These are phyloP conservation scores for Echinosophora koreensis DNA, from an alignment of 306 rosid genomes.

Conservation along the genomic window DNA sequence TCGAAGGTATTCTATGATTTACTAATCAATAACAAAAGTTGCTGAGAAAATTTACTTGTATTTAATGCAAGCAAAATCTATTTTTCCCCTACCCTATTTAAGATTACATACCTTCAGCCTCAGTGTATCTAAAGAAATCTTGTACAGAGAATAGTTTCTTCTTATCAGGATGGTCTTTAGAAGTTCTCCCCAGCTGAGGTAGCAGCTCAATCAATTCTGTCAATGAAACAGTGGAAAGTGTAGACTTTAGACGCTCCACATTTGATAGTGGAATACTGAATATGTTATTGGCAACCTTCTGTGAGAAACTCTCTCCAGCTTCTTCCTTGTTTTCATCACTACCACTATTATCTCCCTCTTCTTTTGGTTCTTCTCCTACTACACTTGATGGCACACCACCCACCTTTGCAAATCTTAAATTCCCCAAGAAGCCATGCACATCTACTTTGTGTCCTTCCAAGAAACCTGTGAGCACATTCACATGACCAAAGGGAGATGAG, in stretches of 20 bases:
- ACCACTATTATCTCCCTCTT: conserved; percentile 62
- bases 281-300: conserved; percentile 82
- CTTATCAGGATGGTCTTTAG: conserved; percentile 97
- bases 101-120: conserved; percentile 85
- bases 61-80: conserved; percentile 40
- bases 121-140: conserved; percentile 98
- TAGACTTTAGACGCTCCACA: conserved; percentile 95
- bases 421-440: conserved; percentile 86
- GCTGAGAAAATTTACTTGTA: conserved; percentile 5
- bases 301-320: conserved; percentile 70
- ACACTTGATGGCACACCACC: conserved; percentile 85
- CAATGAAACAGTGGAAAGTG: conserved; percentile 86
- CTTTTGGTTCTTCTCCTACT: conserved; percentile 73
- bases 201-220: conserved; percentile 90
- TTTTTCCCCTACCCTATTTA: conserved; percentile 9
- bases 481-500: conserved; percentile 60
- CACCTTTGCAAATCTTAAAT: conserved; percentile 89
- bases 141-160: conserved; percentile 92
- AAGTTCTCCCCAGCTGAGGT: conserved; percentile 77
- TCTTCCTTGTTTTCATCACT: conserved; percentile 66
- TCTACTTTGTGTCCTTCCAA: conserved; percentile 75
- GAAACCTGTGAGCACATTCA: conserved; percentile 62
- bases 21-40: conserved; percentile 16
- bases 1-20: conserved; percentile 21
- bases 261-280: conserved; percentile 93